Evolutionary conservation across 768 basidiomycete species (phyloP).

Genomic region (Coprinopsis cinerea): DNA sequence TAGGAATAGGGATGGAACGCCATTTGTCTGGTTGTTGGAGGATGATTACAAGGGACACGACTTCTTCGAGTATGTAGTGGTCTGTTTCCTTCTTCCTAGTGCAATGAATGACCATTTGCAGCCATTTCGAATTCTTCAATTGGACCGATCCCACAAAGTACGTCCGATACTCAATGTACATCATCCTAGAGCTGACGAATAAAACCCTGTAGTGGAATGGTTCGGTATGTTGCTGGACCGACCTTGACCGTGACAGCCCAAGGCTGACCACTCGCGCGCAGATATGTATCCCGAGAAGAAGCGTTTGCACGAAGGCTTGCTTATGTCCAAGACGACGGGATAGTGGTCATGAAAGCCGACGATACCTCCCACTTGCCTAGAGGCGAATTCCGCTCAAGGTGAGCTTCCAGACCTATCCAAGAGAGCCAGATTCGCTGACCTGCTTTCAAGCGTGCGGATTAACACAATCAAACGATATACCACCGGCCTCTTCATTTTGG

Average conservation of each 20-base stretch:
- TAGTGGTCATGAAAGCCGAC: constrained; percentile 78
- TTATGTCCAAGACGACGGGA: constrained; percentile 52
- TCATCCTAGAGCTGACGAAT: neutral
- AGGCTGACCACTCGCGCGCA: constrained; percentile 14
- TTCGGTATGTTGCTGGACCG: constrained; percentile 19
- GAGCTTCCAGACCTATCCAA: constrained; percentile 1
- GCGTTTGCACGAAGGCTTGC: constrained; percentile 52
- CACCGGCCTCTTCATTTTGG: constrained; percentile 83
- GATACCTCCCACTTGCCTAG: constrained; percentile 49
- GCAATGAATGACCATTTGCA: constrained; percentile 19
- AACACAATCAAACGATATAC: constrained; percentile 58
- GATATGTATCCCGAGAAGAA: constrained; percentile 50
- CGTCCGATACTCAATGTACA: constrained; percentile 14
- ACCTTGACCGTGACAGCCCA: neutral
- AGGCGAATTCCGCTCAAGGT: constrained; percentile 64
- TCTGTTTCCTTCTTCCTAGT: neutral
- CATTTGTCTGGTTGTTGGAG: constrained; percentile 10
- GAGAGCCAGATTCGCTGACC: neutral
- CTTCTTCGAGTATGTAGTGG: constrained; percentile 12
- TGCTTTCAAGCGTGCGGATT: constrained; percentile 63
- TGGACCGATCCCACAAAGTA: constrained; percentile 65
- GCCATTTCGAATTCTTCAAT: constrained; percentile 56
- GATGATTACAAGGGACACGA: constrained; percentile 8
- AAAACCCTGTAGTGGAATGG: constrained; percentile 50
- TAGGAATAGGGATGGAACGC: constrained; percentile 10